Evolutionary conservation across 805 yeast species (phyloP), one percentile per base, ranked within the genome.

Genomic region (Candida nitratophila): DNA sequence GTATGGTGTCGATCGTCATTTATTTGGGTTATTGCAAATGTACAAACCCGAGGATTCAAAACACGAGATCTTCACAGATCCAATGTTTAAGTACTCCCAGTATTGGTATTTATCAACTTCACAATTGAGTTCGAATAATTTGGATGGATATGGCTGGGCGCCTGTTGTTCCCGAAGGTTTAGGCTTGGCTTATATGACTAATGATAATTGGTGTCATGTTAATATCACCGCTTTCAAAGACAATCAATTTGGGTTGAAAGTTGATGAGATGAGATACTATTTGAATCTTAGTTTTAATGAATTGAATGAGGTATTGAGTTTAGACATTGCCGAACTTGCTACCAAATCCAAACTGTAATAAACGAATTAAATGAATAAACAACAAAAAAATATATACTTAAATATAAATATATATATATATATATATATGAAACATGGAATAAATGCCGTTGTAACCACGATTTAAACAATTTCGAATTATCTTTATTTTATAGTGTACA

Each of bases 81-180:
- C 95, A 14, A 69, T 86, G 50, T 87, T 76, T 61, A 63, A 69
- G 40, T 91, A 87, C 69, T 82, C 95, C 6, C 69, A 80, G 29
- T 77, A 86, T 39, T 91, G 99, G 99, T 81, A 75, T 63, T 63
- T 91, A 42, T 85, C 95, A 17, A 80, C 96, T 2, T 88, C 96
- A 1, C 98, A 91, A 66, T 73, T 91, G 51, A 84, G 93, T 9
- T 84, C 95, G 5, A 86, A 83, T 55, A 72, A 71, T 64, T 86
- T 88, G 66, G 88, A 88, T 61, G 90, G 95, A 38, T 91, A 90
- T 74, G 99, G 99, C 30, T 91, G 89, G 87, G 79, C 96, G 17
- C 96, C 95, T 63, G 98, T 93, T 41, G 81, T 85, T 54, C 96
- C 90, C 59, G 86, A 83, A 48, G 99, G 99, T 9, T 81, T 86